Base-by-base conservation (phyloP, 768 basidiomycete species). In the Termitomyces sp. region DNA sequence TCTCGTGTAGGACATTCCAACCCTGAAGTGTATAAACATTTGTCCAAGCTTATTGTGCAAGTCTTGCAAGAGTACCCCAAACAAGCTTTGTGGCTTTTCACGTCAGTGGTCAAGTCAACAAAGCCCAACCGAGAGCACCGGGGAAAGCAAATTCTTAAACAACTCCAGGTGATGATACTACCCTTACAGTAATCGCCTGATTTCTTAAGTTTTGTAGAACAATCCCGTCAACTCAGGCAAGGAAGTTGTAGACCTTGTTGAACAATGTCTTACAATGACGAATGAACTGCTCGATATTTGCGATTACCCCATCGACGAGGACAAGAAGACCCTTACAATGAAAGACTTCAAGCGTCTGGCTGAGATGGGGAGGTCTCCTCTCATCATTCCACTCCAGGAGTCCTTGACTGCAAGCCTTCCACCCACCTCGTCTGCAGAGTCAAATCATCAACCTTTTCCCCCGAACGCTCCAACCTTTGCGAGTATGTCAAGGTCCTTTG, bases 381-480 rank as follows among this genome's bases (percentile, higher is more conserved):
- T 98, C 65, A 87, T 98, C 55, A 86, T 98, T 34, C 97, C 97
- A 0, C 76, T 98, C 5, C 96, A 98, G 74, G 90, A 93, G 66
- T 94, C 92, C 0, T 78, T 99, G 55, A 97, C 89, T 0, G 93
- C 90, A 16, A 86, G 79, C 53, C 76, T 98, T n/a, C 97, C 97
- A 0, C 85, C 91, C 5, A 78, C 83, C 5, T 84, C 89, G 0
- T 73, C 73, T 42, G 76, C 75, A 41, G 80, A 86, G 46, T 82
- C 84, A 9, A 75, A 71, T 0, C 84, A 96, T 68, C 81, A 87
- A 59, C 94, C 96, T 0, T 98, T 98, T 72, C 90, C 93, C 0
- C 62, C 74, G 0, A 75, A 85, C 53, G 78, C 85, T 0, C 93
- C 94, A 1, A 88, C 83, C 2, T 95, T 99, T 65, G 68, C 81